A percentile compares a stretch with the other conserved stretches of the same genome.
phyloP scores from a whole-genome alignment of 2,329 filamentous ascomycete species.

The Chaetomium strumarium region DNA sequence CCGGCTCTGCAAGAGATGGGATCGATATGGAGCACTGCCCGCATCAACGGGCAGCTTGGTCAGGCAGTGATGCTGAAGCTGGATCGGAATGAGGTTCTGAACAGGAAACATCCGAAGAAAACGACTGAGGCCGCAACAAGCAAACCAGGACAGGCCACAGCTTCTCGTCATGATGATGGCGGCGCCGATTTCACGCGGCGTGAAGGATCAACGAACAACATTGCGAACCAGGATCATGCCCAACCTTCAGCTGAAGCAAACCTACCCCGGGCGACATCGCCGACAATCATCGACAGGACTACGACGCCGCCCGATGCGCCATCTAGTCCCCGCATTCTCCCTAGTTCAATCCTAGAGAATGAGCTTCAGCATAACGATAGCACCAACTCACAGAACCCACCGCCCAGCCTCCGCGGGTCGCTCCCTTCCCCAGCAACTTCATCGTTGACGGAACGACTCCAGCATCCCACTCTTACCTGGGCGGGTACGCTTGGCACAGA shows the following conservation, averaged over 20 bases:
- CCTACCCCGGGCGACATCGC: too few relatives aligned
- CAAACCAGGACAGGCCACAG: background rate
- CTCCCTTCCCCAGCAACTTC: background rate
- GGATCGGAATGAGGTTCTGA: constrained; percentile 35
- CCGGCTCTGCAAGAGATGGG: constrained; percentile 47
- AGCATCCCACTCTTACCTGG: background rate
- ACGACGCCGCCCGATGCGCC: background rate
- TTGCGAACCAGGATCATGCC: too few relatives aligned
- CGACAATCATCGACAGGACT: background rate
- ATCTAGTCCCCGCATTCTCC: background rate
- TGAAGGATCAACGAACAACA: too few relatives aligned
- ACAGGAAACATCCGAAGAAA: constrained; percentile 3
- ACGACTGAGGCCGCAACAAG: background rate
- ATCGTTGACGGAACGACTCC: background rate
- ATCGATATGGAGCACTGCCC: constrained; percentile 53
- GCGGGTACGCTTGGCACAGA: background rate
- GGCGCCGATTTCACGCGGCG: too few relatives aligned
- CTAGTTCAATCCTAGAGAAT: background rate
- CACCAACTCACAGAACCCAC: background rate
- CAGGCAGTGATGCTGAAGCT: constrained; percentile 51
- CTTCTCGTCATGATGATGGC: background rate
- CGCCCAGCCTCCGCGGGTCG: background rate
- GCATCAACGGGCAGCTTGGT: constrained; percentile 49
- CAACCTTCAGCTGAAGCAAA: background rate
- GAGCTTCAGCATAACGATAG: background rate